phyloP scores from a whole-genome alignment of 2,329 filamentous ascomycete species.

The Sporothrix variecibatus region DNA sequence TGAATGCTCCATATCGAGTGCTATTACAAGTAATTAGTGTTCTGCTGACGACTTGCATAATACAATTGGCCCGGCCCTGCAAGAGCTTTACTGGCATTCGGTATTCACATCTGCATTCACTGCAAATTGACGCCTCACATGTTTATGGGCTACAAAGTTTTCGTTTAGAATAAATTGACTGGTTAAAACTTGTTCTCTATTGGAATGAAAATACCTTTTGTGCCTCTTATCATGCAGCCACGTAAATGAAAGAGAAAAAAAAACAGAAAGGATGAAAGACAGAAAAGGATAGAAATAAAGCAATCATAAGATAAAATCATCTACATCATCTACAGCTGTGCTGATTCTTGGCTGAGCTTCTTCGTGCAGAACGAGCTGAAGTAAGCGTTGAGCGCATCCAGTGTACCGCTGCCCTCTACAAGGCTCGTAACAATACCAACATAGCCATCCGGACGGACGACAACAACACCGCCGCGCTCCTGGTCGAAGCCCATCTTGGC shows the following conservation, averaged over 20 bases:
- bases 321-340: constrained; percentile 41
- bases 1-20: background rate
- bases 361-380: constrained; percentile 74
- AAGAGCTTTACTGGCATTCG: background rate
- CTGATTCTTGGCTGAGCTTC: constrained; percentile 46
- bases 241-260: background rate
- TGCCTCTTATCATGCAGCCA: background rate
- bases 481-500: constrained; percentile 81
- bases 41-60: background rate
- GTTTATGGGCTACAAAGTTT: too few relatives aligned
- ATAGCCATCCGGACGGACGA: constrained; percentile 86
- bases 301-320: background rate
- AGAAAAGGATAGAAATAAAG: background rate
- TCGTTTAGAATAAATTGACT: background rate
- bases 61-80: background rate
- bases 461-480: constrained; percentile 74
- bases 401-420: constrained; percentile 74
- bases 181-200: background rate
- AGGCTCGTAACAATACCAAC: constrained; percentile 75
- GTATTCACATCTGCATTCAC: background rate
- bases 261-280: background rate
- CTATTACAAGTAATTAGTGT: background rate
- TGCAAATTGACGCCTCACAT: background rate
- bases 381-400: constrained; percentile 78
- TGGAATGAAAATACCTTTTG: background rate